Evolutionary conservation across 108 stramenopile genomes (phyloP).

Genomic region (Fragilariopsis cylindrus): DNA sequence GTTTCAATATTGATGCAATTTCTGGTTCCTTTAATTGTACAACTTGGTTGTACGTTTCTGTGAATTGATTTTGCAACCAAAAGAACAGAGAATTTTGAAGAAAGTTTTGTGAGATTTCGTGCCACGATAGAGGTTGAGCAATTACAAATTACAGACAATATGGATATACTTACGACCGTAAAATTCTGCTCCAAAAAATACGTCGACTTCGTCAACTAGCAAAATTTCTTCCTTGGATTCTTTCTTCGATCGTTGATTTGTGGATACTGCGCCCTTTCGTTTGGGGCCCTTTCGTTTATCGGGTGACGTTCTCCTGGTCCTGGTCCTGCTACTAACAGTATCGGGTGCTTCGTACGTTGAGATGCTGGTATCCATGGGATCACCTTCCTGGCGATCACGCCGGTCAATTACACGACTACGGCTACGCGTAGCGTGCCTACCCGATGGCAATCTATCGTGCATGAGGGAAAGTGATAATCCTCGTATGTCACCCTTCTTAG

Average conservation of each 20-base stretch:
- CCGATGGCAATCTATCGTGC: background rate
- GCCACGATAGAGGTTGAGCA: too few relatives aligned
- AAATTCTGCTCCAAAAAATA: constrained; percentile 66
- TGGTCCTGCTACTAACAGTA: too few relatives aligned
- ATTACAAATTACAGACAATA: background rate
- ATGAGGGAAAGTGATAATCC: constrained; percentile 34
- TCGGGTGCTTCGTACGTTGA: too few relatives aligned
- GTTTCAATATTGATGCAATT: constrained; percentile 42
- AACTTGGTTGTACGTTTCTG: constrained; percentile 55
- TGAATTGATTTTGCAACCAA: background rate
- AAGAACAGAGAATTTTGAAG: background rate
- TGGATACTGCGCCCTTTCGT: background rate
- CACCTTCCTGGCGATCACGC: too few relatives aligned
- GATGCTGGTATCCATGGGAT: too few relatives aligned
- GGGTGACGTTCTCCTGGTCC: too few relatives aligned
- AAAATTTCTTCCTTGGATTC: constrained; percentile 24
- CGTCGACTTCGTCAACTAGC: constrained; percentile 67
- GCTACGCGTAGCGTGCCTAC: too few relatives aligned
- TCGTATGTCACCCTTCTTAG: constrained; percentile 55
- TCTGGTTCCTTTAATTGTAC: constrained; percentile 48
- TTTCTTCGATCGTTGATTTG: background rate
- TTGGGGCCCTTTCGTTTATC: too few relatives aligned
- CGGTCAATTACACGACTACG: too few relatives aligned
- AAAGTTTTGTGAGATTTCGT: background rate
- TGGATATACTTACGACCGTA: constrained; percentile 38